Evolutionary conservation across 1,139 yeast genomes (phyloP), one percentile per base, ranked within the genome.

Genomic region (Candida gigantensis): DNA sequence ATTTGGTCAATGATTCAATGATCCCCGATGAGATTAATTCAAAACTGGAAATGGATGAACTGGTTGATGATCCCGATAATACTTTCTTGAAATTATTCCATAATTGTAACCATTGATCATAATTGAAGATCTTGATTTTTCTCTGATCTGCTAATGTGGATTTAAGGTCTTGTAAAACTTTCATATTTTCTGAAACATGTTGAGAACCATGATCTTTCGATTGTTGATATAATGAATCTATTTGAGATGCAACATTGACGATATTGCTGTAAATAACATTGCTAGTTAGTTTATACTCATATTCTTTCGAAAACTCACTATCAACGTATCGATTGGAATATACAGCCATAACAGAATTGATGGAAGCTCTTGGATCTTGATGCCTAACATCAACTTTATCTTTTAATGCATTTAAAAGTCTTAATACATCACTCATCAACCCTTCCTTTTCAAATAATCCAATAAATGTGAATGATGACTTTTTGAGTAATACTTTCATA

Each of bases 1-100:
- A 45, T 1, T 51, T 42, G 1, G 77, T 58, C 26, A 88, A 57
- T 0, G 69, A 53, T 6, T 67, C 68, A 14, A 84, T 69, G 5
- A 86, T 58, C 0, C 90, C 90, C 1, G 90, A 84, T 3, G 84
- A 74, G 9, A 81, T 69, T 28, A 89, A 63, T 54, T 88, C 96
- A 62, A 82, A 87, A 44, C 94, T 82, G 0, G 95, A 85, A 5
- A 84, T 50, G 9, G 48, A 49, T 5, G 45, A 41, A 6, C 19
- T 18, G n/a, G n/a, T n/a, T n/a, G 48, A 50, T 8, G 50, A 46
- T 1, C 49, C 49, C 19, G 49, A 46, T 7, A 67, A 54, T 1
- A 62, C 51, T 3, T 59, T 46, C 15, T 65, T 61, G 20, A 84
- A 58, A 19, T 56, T 53, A 2, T 42, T 44, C 88, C 89, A 81